phyloP scores from a whole-genome alignment of 768 basidiomycete species.

The Hypsizygus marmoreus region DNA sequence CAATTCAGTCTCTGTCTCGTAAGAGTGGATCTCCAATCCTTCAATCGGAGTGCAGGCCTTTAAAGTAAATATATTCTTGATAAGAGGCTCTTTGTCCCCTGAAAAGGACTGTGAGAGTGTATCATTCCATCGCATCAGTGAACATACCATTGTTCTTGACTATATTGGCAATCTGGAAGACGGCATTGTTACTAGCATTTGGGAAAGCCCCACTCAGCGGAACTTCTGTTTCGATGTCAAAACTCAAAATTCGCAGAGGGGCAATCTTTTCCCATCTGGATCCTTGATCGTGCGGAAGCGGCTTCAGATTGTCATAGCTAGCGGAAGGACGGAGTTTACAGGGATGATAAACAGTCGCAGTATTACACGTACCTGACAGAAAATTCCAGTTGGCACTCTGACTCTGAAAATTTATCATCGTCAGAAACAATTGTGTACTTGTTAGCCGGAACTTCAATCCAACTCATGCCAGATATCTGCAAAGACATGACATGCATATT shows the following conservation, averaged over 20 bases:
- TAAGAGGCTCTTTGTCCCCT: slow-evolving; percentile 6
- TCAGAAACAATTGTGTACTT: neutral
- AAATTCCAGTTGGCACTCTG: slow-evolving; percentile 9
- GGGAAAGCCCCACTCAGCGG: slow-evolving; percentile 1
- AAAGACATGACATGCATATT: neutral
- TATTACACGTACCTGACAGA: slow-evolving; percentile 5
- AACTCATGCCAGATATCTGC: slow-evolving; percentile 12
- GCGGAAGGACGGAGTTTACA: too few species aligned
- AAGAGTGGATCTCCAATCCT: slow-evolving; percentile 10
- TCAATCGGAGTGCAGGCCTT: slow-evolving; percentile 9
- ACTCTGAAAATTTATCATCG: too few species aligned
- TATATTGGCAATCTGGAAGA: slow-evolving; percentile 21
- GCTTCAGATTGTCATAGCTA: slow-evolving; percentile 12
- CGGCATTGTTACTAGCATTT: slow-evolving; percentile 7
- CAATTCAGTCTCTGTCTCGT: slow-evolving; percentile 7
- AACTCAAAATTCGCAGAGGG: slow-evolving; percentile 16
- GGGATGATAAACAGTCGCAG: neutral
- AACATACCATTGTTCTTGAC: slow-evolving; percentile 11
- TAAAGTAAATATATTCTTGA: slow-evolving; percentile 18
- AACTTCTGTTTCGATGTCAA: slow-evolving; percentile 16
- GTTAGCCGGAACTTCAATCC: slow-evolving; percentile 11
- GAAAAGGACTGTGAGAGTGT: neutral
- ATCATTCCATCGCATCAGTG: neutral
- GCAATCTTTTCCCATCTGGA: neutral
- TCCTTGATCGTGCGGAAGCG: slow-evolving; percentile 2